Conservation (phyloP, 202 grass and related monocot species). For the Carex sylvatica region DNA sequence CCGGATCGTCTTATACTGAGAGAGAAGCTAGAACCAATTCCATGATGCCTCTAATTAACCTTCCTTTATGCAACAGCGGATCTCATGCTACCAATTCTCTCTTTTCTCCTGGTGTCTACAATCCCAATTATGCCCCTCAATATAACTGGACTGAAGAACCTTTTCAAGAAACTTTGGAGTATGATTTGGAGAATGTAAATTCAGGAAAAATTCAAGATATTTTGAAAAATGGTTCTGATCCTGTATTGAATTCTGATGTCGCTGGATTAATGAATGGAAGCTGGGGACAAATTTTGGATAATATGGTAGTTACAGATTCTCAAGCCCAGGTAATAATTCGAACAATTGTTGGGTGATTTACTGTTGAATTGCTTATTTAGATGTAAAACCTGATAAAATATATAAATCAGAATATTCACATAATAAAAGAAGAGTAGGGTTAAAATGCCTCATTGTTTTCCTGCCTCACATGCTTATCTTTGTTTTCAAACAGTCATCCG, state of each 20-base stretch:
- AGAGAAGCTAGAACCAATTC: constrained; percentile 15
- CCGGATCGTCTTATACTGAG: neutral
- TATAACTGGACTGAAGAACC: constrained; percentile 33
- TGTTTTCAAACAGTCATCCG: too few relatives aligned
- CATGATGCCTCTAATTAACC: neutral
- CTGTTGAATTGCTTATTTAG: neutral
- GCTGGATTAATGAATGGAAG: constrained; percentile 21
- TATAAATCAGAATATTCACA: neutral
- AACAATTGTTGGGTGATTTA: neutral
- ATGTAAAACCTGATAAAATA: neutral
- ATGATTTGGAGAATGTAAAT: constrained; percentile 23
- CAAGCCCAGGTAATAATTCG: constrained; percentile 39
- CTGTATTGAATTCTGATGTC: constrained; percentile 18
- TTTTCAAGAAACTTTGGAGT: constrained; percentile 33
- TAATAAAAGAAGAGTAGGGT: constrained; percentile 12
- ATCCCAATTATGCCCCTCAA: constrained; percentile 34
- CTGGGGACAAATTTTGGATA: constrained; percentile 25
- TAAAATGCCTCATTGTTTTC: too few relatives aligned
- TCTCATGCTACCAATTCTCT: neutral
- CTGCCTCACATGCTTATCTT: too few relatives aligned
- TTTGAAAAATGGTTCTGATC: constrained; percentile 2
- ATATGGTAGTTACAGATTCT: constrained; percentile 27
- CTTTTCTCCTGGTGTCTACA: constrained; percentile 12
- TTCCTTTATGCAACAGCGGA: neutral
- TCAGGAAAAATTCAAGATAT: constrained; percentile 32